phyloP scores from a whole-genome alignment of 2,329 filamentous ascomycete genomes.

The Bipolaris gigantea region DNA sequence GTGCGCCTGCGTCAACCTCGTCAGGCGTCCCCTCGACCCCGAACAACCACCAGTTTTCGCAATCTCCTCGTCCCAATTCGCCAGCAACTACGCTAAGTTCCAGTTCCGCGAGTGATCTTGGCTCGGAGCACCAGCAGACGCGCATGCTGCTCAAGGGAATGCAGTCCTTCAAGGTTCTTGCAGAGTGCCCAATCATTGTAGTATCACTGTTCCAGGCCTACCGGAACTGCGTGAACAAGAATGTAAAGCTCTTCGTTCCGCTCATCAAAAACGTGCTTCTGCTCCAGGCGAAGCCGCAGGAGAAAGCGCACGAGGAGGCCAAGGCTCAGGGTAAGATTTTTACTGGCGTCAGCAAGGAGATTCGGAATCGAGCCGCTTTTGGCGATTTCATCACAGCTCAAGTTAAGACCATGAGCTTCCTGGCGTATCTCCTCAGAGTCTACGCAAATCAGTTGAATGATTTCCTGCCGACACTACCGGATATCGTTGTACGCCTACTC shows the following conservation, averaged over 20 bases:
- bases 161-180: conserved; percentile 98
- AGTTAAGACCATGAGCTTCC: conserved; percentile 98
- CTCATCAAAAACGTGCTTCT: conserved; percentile 88
- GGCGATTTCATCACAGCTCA: conserved; percentile 97
- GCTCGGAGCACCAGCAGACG: conserved; percentile 77
- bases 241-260: conserved; percentile 90
- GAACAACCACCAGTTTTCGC: conserved; percentile 66
- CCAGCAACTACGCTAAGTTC: conserved; percentile 82
- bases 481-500: conserved; percentile 85
- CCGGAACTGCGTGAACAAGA: conserved; percentile 73
- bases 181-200: conserved; percentile 97
- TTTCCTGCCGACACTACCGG: conserved; percentile 81
- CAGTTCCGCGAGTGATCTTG: conserved; percentile 70
- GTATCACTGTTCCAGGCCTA: conserved; percentile 98
- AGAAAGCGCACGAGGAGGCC: conserved; percentile 86
- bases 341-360: conserved; percentile 88
- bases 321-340: conserved; percentile 78
- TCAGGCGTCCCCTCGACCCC: conserved; percentile 65
- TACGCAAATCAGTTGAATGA: conserved; percentile 86
- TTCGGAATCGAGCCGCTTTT: conserved; percentile 91
- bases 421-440: conserved; percentile 87
- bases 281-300: conserved; percentile 88
- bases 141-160: conserved; percentile 87
- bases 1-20: conserved; percentile 57
- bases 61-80: conserved; percentile 87